Conservation (phyloP, 2,329 filamentous ascomycete genomes). For the Neopestalotiopsis sp. region DNA sequence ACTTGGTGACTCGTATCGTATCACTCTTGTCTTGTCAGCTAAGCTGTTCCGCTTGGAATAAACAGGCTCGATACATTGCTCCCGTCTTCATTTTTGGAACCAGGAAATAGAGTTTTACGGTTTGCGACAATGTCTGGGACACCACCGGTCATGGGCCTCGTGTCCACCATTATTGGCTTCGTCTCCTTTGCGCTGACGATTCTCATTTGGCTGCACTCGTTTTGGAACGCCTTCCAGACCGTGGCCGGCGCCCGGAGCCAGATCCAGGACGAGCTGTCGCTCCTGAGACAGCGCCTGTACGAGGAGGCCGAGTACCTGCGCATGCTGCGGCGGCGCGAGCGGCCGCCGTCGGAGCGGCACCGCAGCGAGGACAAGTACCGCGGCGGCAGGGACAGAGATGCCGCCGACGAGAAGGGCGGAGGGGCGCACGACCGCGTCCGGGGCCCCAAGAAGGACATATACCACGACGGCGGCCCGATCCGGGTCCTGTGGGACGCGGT, state of each 20-base stretch:
- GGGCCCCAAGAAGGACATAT: neutral
- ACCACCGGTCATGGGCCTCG: neutral
- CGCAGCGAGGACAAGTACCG: neutral
- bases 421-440: neutral
- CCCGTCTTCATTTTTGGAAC: neutral
- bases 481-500: constrained; percentile 11
- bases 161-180: constrained; percentile 11
- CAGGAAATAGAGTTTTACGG: neutral
- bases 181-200: constrained; percentile 15
- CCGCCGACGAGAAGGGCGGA: neutral
- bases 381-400: neutral
- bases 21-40: too few species aligned
- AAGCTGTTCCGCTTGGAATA: neutral
- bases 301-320: constrained; percentile 14
- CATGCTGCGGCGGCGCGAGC: neutral
- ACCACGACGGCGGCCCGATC: constrained; percentile 2
- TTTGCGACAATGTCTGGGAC: neutral
- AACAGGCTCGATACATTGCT: neutral
- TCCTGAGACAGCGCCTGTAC: constrained; percentile 12
- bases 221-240: constrained; percentile 13
- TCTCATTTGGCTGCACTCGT: constrained; percentile 13
- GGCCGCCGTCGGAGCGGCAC: neutral
- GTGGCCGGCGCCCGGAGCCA: constrained; percentile 7
- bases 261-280: constrained; percentile 15
- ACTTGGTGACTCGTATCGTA: neutral